A percentile compares a stretch with the other conserved stretches of the same genome.
Evolutionary conservation across 2,329 filamentous ascomycete species (phyloP).

Genomic region (Ceratocystis variospora): DNA sequence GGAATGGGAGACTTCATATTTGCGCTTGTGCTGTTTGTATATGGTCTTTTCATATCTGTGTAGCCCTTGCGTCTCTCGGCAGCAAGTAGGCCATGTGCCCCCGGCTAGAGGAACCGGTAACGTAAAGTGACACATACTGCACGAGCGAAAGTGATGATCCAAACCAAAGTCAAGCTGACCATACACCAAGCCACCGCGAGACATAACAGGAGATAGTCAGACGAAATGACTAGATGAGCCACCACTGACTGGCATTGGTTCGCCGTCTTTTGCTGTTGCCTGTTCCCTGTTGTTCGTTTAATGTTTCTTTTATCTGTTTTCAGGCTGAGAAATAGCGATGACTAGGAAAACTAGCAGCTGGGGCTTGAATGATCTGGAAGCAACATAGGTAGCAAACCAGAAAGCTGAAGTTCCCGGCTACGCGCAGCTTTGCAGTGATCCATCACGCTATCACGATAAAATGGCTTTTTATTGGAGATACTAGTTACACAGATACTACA

Average conservation of each 20-base stretch:
- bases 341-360: background rate
- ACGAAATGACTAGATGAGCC: background rate
- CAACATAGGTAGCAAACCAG: background rate
- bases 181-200: background rate
- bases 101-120: background rate
- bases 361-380: background rate
- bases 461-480: background rate
- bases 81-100: background rate
- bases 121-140: constrained; percentile 12
- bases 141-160: constrained; percentile 15
- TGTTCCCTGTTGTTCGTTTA: too few species aligned
- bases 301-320: too few species aligned
- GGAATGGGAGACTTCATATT: too few species aligned
- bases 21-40: background rate
- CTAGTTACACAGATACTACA: background rate
- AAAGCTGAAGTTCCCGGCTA: background rate
- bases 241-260: too few species aligned
- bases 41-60: constrained; percentile 6
- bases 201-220: background rate
- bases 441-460: background rate
- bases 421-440: constrained; percentile 4
- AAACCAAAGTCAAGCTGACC: background rate
- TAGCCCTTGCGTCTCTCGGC: background rate
- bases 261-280: too few species aligned
- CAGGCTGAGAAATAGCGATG: too few species aligned